Conservation (phyloP, 306 rosid genomes). For the Begonia peltatifolia region DNA sequence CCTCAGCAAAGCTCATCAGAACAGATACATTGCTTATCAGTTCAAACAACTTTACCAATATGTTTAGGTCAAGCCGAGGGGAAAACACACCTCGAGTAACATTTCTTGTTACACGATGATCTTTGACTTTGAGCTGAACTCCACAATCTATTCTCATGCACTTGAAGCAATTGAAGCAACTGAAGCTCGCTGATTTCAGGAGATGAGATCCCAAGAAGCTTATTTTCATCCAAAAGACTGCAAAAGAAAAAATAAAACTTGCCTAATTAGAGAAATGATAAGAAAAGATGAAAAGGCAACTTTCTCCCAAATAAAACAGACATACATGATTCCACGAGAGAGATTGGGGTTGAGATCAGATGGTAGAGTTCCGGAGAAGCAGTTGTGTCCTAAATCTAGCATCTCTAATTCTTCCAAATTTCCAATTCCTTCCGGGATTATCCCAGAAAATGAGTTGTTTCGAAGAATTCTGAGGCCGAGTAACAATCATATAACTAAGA, state of each 20-base stretch:
- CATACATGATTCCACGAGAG: constrained; percentile 65
- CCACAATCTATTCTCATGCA: constrained; percentile 40
- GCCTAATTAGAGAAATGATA: constrained; percentile 5
- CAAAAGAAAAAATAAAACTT: constrained; percentile 13
- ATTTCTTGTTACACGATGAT: constrained; percentile 27
- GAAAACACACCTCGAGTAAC: constrained; percentile 30
- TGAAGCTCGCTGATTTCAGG: constrained; percentile 42
- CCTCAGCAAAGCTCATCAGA: too few species aligned
- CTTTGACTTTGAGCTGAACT: constrained; percentile 17
- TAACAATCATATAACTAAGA: constrained; percentile 1
- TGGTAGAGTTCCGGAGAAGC: constrained; percentile 53
- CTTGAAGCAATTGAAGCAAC: constrained; percentile 60
- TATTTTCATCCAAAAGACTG: constrained; percentile 80
- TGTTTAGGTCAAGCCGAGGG: too few species aligned
- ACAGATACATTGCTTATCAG: too few species aligned
- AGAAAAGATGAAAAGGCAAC: background rate
- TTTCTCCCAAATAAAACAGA: constrained; percentile 7
- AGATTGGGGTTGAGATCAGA: constrained; percentile 53
- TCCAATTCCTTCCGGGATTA: constrained; percentile 46
- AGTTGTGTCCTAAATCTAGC: constrained; percentile 82
- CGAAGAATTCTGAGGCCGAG: constrained; percentile 52
- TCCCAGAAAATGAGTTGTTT: constrained; percentile 63
- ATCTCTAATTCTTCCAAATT: constrained; percentile 65
- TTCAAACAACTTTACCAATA: too few species aligned
- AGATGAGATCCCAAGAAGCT: constrained; percentile 40